Conservation (phyloP, 345 rosid species). For the Anastatica hierochuntica region DNA sequence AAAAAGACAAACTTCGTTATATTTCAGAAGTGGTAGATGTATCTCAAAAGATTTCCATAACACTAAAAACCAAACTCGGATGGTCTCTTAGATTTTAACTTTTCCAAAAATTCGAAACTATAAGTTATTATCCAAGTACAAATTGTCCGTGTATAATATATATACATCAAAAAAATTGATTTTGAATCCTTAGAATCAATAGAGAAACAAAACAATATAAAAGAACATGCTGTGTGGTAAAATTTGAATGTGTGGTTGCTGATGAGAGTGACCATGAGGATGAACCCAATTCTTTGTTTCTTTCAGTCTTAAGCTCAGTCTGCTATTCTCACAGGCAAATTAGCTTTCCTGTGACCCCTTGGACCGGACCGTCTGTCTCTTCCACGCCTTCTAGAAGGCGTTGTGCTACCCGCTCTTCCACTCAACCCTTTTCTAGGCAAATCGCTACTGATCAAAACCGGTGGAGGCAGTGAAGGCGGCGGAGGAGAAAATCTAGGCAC, state of each 20-base stretch:
- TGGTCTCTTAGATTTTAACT: background rate
- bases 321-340: conserved; percentile 18
- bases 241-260: conserved; percentile 14
- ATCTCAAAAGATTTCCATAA: no score
- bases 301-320: conserved; percentile 14
- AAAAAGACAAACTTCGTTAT: no score
- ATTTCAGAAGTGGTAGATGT: no score
- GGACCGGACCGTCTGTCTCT: conserved; percentile 48
- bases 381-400: conserved; percentile 47
- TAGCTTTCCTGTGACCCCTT: conserved; percentile 62
- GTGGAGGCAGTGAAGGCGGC: conserved; percentile 32
- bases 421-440: conserved; percentile 27
- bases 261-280: conserved; percentile 9
- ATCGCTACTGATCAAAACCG: conserved; percentile 26
- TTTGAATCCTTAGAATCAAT: conserved; percentile 26
- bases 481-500: conserved; percentile 35
- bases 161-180: conserved; percentile 31
- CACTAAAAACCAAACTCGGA: no score
- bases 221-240: conserved; percentile 21
- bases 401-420: conserved; percentile 31
- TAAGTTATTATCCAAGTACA: conserved; percentile 28
- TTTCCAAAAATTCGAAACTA: conserved; percentile 16
- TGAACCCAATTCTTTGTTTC: no score
- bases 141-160: conserved; percentile 27
- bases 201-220: conserved; percentile 15